Evolutionary conservation across 2,329 filamentous ascomycete genomes (phyloP), one percentile per base, ranked within the genome.

Genomic region (Pseudogymnoascus sp.): DNA sequence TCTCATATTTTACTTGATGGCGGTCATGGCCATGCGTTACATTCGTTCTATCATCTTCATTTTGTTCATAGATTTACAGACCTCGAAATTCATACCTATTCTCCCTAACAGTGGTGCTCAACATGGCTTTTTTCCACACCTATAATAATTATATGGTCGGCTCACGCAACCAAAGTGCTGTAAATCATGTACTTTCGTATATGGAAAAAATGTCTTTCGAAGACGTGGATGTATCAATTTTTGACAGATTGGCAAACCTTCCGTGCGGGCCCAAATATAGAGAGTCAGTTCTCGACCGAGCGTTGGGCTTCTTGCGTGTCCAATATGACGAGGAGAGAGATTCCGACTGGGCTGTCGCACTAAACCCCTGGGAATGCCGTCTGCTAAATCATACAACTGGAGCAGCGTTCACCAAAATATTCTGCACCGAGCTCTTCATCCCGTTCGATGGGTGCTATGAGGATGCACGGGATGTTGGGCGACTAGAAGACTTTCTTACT

Each of bases 1-100:
- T 33, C 16, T 19, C 28, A 33, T 55, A 22, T 55, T 55, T 55
- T 55, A 55, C 49, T 55, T 55, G 49, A 35, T 55, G 49, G 49
- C 16, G 35, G 49, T 14, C 49, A 55, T 35, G 11, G n/a, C 28
- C 49, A 35, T 55, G 16, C 9, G 16, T 35, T 33, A 35, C 28
- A 35, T 33, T 22, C 28, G 49, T 55, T 55, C 28, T 33, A 28
- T 28, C 28, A 14, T 33, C 16, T 55, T 19, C 49, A 19, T 55
- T 33, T 55, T 55, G 49, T 55, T 33, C 49, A 35, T 55, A 55
- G 28, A 55, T 55, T 35, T 35, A 55, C 49, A 35, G 28, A 33
- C 4, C 16, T 33, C 49, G 9, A 52, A 33, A n/a, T 55, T 22
- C 28, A 55, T 19, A 22, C 49, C 16, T 35, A 30, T 30, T 55